phyloP scores from a whole-genome alignment of 2,329 filamentous ascomycete species.

The Calonectria crousiana region DNA sequence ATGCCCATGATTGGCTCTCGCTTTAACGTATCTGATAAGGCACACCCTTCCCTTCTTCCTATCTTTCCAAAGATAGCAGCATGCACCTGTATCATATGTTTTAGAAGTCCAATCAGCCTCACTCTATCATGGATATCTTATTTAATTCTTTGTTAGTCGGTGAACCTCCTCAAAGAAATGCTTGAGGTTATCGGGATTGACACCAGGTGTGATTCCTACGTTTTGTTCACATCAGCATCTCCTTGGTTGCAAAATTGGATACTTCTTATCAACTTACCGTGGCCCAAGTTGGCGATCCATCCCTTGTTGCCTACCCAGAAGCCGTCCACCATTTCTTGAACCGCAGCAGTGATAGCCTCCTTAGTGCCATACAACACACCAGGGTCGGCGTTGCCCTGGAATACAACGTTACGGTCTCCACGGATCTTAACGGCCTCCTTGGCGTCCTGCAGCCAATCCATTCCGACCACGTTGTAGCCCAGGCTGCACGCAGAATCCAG shows the following conservation, averaged over 20 bases:
- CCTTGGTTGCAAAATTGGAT: not conserved
- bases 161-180: slow-evolving; percentile 97
- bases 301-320: slow-evolving; percentile 86
- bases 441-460: slow-evolving; percentile 96
- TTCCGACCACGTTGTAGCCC: slow-evolving; percentile 92
- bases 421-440: slow-evolving; percentile 85
- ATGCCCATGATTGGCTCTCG: slow-evolving; percentile 14
- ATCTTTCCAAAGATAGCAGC: slow-evolving; percentile 8
- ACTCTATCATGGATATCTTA: not conserved
- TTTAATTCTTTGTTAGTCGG: slow-evolving; percentile 66
- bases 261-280: slow-evolving; percentile 73
- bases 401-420: slow-evolving; percentile 77
- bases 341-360: slow-evolving; percentile 83
- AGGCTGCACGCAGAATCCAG: slow-evolving; percentile 88
- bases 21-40: slow-evolving; percentile 21
- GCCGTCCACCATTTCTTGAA: slow-evolving; percentile 87
- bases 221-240: slow-evolving; percentile 23
- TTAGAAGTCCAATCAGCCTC: not conserved
- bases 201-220: slow-evolving; percentile 90
- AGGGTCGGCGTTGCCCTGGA: slow-evolving; percentile 97
- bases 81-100: not conserved
- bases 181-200: slow-evolving; percentile 91
- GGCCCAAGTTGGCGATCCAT: slow-evolving; percentile 97
- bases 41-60: not conserved
- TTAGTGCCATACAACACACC: slow-evolving; percentile 90